These are phyloP conservation scores for Metschnikowia koreensis DNA, from an alignment of 805 yeast genomes.

Conservation along the genomic window DNA sequence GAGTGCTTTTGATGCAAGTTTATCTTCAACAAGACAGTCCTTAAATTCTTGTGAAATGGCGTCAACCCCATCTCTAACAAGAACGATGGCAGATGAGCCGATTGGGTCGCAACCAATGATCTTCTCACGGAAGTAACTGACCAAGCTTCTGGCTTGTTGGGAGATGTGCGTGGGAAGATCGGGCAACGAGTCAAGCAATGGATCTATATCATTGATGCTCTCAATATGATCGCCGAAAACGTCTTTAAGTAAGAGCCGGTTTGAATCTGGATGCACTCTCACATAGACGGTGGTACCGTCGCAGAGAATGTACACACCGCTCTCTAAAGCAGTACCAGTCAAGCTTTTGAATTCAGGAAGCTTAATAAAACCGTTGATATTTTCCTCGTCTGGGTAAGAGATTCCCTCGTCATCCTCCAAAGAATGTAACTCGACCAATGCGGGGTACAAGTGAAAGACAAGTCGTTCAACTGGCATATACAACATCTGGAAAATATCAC, in stretches of 20 bases:
- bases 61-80: slow-evolving; percentile 66
- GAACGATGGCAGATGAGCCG: slow-evolving; percentile 46
- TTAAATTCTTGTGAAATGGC: slow-evolving; percentile 52
- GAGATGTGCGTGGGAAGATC: slow-evolving; percentile 67
- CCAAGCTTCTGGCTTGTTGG: slow-evolving; percentile 60
- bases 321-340: slow-evolving; percentile 44
- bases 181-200: slow-evolving; percentile 62
- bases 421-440: slow-evolving; percentile 69
- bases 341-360: slow-evolving; percentile 52
- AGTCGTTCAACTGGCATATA: slow-evolving; percentile 56
- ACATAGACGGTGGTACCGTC: slow-evolving; percentile 60
- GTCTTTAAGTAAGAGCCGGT: slow-evolving; percentile 66
- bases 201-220: slow-evolving; percentile 45
- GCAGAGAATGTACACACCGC: slow-evolving; percentile 78
- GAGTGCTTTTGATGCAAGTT: slow-evolving; percentile 16
- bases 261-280: slow-evolving; percentile 69
- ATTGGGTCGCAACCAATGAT: slow-evolving; percentile 28
- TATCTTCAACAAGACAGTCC: slow-evolving; percentile 72
- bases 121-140: slow-evolving; percentile 47
- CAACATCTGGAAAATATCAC: slow-evolving; percentile 50
- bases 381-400: slow-evolving; percentile 31
- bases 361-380: slow-evolving; percentile 43
- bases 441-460: slow-evolving; percentile 73
- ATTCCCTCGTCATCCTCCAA: slow-evolving; percentile 54
- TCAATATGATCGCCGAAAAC: slow-evolving; percentile 61